Evolutionary conservation across 345 rosid genomes (phyloP).

Genomic region (Brassica rapa): DNA sequence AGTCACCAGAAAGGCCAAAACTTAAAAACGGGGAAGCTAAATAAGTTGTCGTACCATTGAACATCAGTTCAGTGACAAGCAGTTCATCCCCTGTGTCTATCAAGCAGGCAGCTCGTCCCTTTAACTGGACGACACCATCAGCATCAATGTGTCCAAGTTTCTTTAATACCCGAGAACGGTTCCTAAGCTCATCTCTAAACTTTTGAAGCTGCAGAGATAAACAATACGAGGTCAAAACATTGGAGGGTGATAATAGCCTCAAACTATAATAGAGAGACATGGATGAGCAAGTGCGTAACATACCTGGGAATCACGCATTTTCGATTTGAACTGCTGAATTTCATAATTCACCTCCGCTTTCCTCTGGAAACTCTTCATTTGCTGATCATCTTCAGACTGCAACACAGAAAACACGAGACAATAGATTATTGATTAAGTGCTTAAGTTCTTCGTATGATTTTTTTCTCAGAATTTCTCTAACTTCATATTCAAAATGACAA

Average conservation of each 20-base stretch:
- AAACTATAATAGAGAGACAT: neutral
- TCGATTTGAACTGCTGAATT: slow-evolving; percentile 88
- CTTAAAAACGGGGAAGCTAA: slow-evolving; percentile 7
- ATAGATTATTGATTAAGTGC: too few species aligned
- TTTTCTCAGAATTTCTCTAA: too few species aligned
- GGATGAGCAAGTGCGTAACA: slow-evolving; percentile 15
- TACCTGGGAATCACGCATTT: slow-evolving; percentile 99
- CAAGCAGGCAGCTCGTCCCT: slow-evolving; percentile 98
- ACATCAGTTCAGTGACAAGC: slow-evolving; percentile 97
- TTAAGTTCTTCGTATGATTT: too few species aligned
- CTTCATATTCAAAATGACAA: too few species aligned
- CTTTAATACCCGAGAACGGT: slow-evolving; percentile 89
- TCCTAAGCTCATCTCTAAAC: slow-evolving; percentile 88
- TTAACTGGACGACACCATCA: slow-evolving; percentile 84
- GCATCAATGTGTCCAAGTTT: slow-evolving; percentile 93
- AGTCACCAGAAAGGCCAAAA: slow-evolving; percentile 15
- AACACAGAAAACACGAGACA: slow-evolving; percentile 17
- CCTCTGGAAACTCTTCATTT: slow-evolving; percentile 71
- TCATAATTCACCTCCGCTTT: slow-evolving; percentile 96
- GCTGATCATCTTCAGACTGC: slow-evolving; percentile 86
- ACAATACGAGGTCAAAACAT: slow-evolving; percentile 15
- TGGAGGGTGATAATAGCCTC: slow-evolving; percentile 8
- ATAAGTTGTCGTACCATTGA: slow-evolving; percentile 62
- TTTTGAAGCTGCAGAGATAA: slow-evolving; percentile 75
- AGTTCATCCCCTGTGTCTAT: slow-evolving; percentile 99